Conservation (phyloP, 371 early-diverging fungal genomes). For the Chytridiales sp. region DNA sequence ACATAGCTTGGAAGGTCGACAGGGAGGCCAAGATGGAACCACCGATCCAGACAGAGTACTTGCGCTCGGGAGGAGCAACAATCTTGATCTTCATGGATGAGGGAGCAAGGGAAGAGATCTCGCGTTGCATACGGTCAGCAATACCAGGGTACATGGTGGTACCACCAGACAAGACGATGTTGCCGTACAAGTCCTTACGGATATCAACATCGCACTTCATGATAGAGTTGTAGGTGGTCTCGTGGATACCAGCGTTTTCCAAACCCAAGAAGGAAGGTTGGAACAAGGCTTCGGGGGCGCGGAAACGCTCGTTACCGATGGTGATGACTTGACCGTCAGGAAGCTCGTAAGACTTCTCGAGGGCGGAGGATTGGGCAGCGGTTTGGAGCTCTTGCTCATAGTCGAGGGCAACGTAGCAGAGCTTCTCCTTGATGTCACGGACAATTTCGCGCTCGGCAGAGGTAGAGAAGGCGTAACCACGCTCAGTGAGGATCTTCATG, state of each 20-base stretch:
- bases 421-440: constrained; percentile 99
- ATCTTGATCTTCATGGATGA: constrained; percentile 99
- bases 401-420: constrained; percentile 98
- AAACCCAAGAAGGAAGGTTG: constrained; percentile 78
- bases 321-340: constrained; percentile 99
- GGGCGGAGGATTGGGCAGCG: constrained; percentile 85
- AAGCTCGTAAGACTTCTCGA: constrained; percentile 98
- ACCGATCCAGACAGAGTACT: constrained; percentile 99
- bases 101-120: constrained; percentile 97
- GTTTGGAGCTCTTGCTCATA: constrained; percentile 98
- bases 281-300: constrained; percentile 99
- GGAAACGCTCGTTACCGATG: constrained; percentile 98
- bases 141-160: constrained; percentile 91
- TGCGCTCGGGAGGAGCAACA: constrained; percentile 99
- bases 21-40: constrained; percentile 99
- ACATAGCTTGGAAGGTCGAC: constrained; percentile 98
- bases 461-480: constrained; percentile 98
- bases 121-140: constrained; percentile 96
- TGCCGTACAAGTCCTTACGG: constrained; percentile 70
- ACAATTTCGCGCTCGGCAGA: constrained; percentile 99
- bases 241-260: constrained; percentile 65
- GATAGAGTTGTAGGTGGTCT: constrained; percentile 72
- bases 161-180: constrained; percentile 74
- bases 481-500: constrained; percentile 96
- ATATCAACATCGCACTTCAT: constrained; percentile 78